Percentiles rank a stretch among this genome's conserved stretches.
These are phyloP conservation scores for Hanseniaspora jakobsenii DNA, from an alignment of 805 yeast genomes.

Conservation along the genomic window DNA sequence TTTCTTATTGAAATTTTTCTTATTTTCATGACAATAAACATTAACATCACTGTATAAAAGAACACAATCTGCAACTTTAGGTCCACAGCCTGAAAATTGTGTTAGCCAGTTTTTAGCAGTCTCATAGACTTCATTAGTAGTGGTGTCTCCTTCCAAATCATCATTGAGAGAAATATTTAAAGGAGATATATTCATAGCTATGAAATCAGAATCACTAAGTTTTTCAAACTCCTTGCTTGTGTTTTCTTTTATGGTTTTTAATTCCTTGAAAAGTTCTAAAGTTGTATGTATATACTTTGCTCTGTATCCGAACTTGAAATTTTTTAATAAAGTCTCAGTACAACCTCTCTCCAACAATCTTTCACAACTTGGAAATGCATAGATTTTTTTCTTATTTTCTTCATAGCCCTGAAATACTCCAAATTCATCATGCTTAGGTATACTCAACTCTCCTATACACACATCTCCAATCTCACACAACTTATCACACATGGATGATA, in stretches of 20 bases:
- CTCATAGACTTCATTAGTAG: too few species aligned
- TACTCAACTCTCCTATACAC: conserved; percentile 27
- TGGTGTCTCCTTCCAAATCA: too few species aligned
- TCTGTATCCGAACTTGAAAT: conserved; percentile 70
- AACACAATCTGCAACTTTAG: conserved; percentile 95
- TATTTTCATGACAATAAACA: too few species aligned
- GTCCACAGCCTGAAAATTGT: conserved; percentile 80
- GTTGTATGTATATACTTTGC: conserved; percentile 80
- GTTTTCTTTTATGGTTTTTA: too few species aligned
- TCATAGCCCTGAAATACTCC: conserved; percentile 33
- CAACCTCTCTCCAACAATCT: conserved; percentile 37
- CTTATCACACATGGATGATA: conserved; percentile 80
- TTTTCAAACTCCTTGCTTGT: too few species aligned
- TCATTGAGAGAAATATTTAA: conserved; percentile 28
- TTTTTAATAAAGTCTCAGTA: conserved; percentile 35
- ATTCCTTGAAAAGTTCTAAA: conserved; percentile 41
- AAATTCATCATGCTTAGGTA: conserved; percentile 1
- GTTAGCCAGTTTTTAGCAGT: conserved; percentile 34
- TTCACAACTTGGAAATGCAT: conserved; percentile 63
- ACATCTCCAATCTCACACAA: conserved; percentile 63
- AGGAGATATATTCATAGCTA: conserved; percentile 30
- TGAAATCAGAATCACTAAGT: conserved; percentile 27
- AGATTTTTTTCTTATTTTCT: conserved; percentile 30
- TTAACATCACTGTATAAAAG: conserved; percentile 76
- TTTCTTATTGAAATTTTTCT: too few species aligned